Evolutionary conservation across 306 rosid species (phyloP), one percentile per base, ranked within the genome.

Genomic region (Begonia fuchsioides): DNA sequence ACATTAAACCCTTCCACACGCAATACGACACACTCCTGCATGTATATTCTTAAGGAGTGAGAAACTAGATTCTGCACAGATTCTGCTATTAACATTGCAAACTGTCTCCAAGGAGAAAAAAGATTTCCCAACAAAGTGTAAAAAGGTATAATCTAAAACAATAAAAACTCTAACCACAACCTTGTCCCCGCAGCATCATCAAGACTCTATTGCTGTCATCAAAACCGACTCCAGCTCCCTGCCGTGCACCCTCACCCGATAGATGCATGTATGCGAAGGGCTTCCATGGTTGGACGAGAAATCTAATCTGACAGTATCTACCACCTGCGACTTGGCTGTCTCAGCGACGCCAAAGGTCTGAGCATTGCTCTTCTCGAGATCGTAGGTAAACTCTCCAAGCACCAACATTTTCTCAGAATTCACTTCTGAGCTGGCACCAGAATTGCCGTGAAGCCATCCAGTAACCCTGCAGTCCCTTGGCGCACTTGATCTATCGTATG

Each of bases 321-420:
- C 50, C 16, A 75, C 54, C 19, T 72, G 54, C 11, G 75, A 32
- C 16, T 65, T 64, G 1, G 72, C 64, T 3, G 81, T 75, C 45
- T 62, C 68, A 65, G 68, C 39, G 41, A 79, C 76, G 40, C 70
- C 47, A 64, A 71, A 76, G 47, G 98, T 92, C 69, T 92, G 98
- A 38, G 96, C 98, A 65, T 92, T 85, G 81, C 94, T 85, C 74
- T 73, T 92, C 71, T 79, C 93, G 16, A 92, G 96, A 60, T 85
- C 93, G 17, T 85, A 92, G 1, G 73, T 67, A 41, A 92, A 79
- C 57, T 92, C 93, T 3, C 78, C 20, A 26, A 92, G 45, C 14
- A 58, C 73, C 61, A 64, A 65, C 76, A 69, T 73, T 60, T 72
- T 84, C 41, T 66, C 77, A 6, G 50, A 19, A 14, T 71, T 72